Base-by-base conservation (phyloP, 257 asterid genomes). In the Voacanga thouarsii region DNA sequence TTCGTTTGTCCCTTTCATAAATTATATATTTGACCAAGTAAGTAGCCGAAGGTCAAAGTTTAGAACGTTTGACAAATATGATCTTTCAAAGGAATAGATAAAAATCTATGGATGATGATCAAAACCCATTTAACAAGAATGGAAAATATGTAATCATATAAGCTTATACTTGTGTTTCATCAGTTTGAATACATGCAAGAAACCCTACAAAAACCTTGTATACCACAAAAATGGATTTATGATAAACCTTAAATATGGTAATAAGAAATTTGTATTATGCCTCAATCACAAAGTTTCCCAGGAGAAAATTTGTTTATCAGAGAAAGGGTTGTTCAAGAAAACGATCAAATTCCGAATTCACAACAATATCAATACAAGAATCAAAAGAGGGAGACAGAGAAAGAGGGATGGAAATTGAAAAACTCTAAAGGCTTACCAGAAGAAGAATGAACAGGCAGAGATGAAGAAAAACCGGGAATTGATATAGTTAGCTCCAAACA, bases 401-500 rank as follows among this genome's bases (percentile, higher is more conserved):
- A n/a, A 39, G n/a, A 15, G 53, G 18, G 37, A n/a, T 55, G n/a
- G 70, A 49, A 55, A 55, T 41, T 70, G 9, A 33, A 47, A 47
- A 21, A 77, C 2, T 33, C 37, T 33, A 2, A 33, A 33, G 37
- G 26, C 53, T 83, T 85, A 92, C 97, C 95, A 37, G 91, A 86
- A 71, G 91, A 86, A 71, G 92, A 84, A 44, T 85, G 85, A 9
- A 85, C 56, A 75, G 91, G 82, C 44, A 86, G 72, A 72, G 90
- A 85, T 74, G 96, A 90, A 82, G 91, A 81, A 66, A 86, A 85
- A 74, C 91, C 90, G 0, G 93, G 95, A 68, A 91, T 85, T 66
- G 97, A 89, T 37, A 90, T 93, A 69, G 87, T 85, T 75, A 93
- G 77, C 79, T 93, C 97, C 84, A 93, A 79, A 74, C 83, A 78